Evolutionary conservation across 2,329 filamentous ascomycete species (phyloP).

Genomic region (Septoria petroselini): DNA sequence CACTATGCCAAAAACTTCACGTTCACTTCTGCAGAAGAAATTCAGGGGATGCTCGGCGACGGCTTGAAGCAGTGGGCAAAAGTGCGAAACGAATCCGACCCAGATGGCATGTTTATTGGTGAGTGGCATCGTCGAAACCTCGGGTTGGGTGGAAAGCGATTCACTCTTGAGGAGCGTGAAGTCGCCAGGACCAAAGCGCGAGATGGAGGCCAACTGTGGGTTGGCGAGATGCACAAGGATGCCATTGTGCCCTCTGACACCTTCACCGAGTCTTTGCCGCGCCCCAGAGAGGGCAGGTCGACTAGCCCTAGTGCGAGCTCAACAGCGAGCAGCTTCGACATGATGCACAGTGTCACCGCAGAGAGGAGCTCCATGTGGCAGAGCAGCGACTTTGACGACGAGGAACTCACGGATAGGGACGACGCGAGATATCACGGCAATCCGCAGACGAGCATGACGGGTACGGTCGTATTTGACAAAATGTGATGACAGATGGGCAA

Average conservation of each 20-base stretch:
- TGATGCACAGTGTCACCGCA: conserved; percentile 47
- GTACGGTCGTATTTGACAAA: conserved; percentile 40
- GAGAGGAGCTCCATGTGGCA: conserved; percentile 36
- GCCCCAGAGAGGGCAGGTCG: conserved; percentile 11
- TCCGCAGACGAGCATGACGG: conserved; percentile 29
- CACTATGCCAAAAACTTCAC: conserved; percentile 94
- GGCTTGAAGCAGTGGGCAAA: conserved; percentile 64
- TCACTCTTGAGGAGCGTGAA: conserved; percentile 48
- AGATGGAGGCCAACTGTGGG: conserved; percentile 46
- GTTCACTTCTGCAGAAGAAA: conserved; percentile 55
- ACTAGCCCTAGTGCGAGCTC: conserved; percentile 31
- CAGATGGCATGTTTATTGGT: conserved; percentile 82
- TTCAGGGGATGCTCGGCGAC: conserved; percentile 67
- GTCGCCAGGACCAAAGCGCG: conserved; percentile 35
- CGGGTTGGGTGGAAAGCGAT: conserved; percentile 38
- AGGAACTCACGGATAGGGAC: conserved; percentile 25
- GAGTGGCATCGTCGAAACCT: conserved; percentile 81
- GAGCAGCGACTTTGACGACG: conserved; percentile 24
- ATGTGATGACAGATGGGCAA: conserved; percentile 32
- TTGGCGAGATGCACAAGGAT: conserved; percentile 27
- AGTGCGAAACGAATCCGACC: conserved; percentile 68
- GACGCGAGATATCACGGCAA: conserved; percentile 31
- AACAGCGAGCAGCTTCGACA: conserved; percentile 44
- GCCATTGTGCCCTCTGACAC: conserved; percentile 7
- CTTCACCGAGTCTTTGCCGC: conserved; percentile 28